Evolutionary conservation across 306 rosid genomes (phyloP), one percentile per base, ranked within the genome.

Genomic region (Quercus cerris): DNA sequence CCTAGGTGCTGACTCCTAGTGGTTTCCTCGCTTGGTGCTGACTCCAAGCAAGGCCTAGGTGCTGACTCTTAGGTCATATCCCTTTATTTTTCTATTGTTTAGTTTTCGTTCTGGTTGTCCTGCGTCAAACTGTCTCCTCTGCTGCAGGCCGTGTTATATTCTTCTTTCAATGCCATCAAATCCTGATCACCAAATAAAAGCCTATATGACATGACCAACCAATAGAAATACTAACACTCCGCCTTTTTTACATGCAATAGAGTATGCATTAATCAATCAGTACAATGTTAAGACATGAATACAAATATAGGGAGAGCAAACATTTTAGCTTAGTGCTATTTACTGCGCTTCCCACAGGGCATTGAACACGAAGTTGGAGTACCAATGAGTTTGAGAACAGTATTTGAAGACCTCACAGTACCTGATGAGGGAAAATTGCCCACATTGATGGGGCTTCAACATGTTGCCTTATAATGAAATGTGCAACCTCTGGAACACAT

Each of bases 351-450:
- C 28, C 64, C 30, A 22, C 15, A 20, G 11, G 5, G 15, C 63
- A 57, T 57, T 57, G 63, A 57, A 22, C 11, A 4, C 4, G 33
- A 23, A 59, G 28, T 59, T 11, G 30, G 30, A 59, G 13, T 59
- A 23, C 31, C 12, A 33, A 4, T 10, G 46, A 35, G 23, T 18
- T 77, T 18, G 33, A 20, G 56, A 30, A 5, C 11, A 28, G 27
- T 56, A 22, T 57, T 57, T 19, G 6, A 54, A 23, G 22, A 23
- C 23, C 25, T 52, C 76, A 18, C 52, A 1, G 44, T 14, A 95
- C 98, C 99, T 95, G 99, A 78, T 90, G 96, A 18, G 99, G 99
- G 84, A 93, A 95, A 86, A 95, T 93, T 25, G 98, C 97, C 99
- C 98, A 95, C 99, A 95, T 93, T 66, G 99, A 95, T 77, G 99